These are phyloP conservation scores for Blepharisma japonicum DNA, from an alignment of 73 alveolate species.

Conservation along the genomic window DNA sequence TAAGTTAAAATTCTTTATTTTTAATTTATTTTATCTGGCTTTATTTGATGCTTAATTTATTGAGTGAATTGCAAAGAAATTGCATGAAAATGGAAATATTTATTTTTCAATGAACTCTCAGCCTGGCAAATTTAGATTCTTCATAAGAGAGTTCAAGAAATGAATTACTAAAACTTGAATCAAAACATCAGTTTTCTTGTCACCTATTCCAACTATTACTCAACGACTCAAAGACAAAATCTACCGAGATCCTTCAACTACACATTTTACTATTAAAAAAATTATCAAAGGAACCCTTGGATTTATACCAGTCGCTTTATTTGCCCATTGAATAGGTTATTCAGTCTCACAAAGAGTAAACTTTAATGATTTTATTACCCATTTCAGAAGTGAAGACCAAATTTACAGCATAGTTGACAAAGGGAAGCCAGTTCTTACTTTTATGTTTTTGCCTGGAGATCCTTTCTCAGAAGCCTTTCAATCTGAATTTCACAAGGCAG, in stretches of 20 bases:
- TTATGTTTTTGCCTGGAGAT: slow-evolving; percentile 29
- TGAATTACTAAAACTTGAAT: too few species aligned
- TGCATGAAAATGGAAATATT: too few species aligned
- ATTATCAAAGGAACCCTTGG: slow-evolving; percentile 23
- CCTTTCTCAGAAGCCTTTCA: neutral
- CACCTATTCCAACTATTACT: too few species aligned
- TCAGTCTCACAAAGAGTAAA: slow-evolving; percentile 19
- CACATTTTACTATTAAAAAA: slow-evolving; percentile 10
- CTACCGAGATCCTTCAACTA: neutral
- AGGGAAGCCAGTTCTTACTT: slow-evolving; percentile 24
- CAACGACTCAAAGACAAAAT: too few species aligned
- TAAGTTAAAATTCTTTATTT: too few species aligned
- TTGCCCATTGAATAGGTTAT: slow-evolving; percentile 13
- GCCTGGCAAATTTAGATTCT: too few species aligned
- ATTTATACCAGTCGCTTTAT: slow-evolving; percentile 23
- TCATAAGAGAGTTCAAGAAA: too few species aligned
- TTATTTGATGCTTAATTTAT: too few species aligned
- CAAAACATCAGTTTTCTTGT: too few species aligned
- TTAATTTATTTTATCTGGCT: too few species aligned
- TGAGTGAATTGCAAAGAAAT: too few species aligned
- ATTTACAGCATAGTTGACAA: neutral
- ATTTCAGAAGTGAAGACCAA: slow-evolving; percentile 30
- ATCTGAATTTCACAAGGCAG: neutral
- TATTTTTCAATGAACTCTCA: too few species aligned
- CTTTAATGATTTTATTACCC: neutral